Evolutionary conservation across 1,284 basidiomycete genomes (phyloP), one percentile per base, ranked within the genome.

Genomic region (Somion occarium): DNA sequence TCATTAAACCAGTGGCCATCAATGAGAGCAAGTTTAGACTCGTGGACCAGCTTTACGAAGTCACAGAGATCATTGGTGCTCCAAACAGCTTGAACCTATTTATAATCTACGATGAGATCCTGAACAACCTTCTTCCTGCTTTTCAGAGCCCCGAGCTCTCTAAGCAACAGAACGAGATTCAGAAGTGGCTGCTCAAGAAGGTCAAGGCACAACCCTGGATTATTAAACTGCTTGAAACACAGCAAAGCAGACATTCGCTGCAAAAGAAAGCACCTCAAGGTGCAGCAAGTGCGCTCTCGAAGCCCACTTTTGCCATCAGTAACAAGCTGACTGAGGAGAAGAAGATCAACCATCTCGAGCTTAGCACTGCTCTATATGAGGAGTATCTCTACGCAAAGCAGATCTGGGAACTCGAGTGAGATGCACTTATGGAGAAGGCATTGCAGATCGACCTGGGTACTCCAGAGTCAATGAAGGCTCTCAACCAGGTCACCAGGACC

Each of bases 21-120:
- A 63, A 61, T 50, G 60, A 63, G 47, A 54, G 56, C 44, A 60
- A 61, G 44, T 63, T 63, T 48, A 51, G 60, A 3, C 55, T 63
- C n/a, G 57, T 58, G 2, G 61, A 63, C 48, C 59, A 63, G 49
- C 52, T 63, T 7, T 61, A 58, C 47, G 58, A 63, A 42, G 39
- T 61, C 9, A 51, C 51, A 4, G 47, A 51, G 2, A 54, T 59
- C 37, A 54, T 61, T 7, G 52, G 41, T 3, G 61, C 59, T 23
- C 59, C 60, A n/a, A 63, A 59, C 37, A 59, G 61, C 1, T 50
- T 53, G 20, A 58, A 60, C 45, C 48, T 63, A 2, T 61, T 60
- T 3, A 52, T 59, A 13, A 56, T 62, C 4, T 63, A 63, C 52
- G 56, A 63, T 19, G 56, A 61, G 45, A 51, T 55, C 20, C 45